Percentiles rank a stretch among this genome's conserved stretches.
Evolutionary conservation across 306 rosid genomes (phyloP).

Genomic region (Prosopis cineraria): DNA sequence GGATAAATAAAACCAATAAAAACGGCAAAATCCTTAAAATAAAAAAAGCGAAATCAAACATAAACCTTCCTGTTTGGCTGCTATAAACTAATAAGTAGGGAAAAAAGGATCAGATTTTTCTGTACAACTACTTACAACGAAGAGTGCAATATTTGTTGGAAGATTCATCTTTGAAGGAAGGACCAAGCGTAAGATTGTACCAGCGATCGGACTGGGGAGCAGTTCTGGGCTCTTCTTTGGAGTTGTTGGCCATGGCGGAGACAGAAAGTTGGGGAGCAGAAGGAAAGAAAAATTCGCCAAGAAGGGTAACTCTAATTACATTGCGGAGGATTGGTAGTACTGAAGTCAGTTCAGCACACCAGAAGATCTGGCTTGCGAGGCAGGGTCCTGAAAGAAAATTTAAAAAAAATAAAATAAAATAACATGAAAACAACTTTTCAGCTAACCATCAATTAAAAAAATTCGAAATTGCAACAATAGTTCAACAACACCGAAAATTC

Average conservation of each 20-base stretch:
- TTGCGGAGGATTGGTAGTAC: constrained; percentile 29
- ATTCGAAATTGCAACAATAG: no score
- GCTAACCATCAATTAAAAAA: no score
- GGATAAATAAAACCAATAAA: background rate
- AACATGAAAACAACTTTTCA: no score
- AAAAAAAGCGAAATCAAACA: constrained; percentile 1
- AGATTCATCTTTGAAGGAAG: constrained; percentile 82
- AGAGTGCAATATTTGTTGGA: constrained; percentile 85
- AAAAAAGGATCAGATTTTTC: constrained; percentile 1
- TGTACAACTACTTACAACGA: constrained; percentile 63
- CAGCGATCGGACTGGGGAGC: constrained; percentile 81
- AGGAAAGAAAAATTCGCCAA: background rate
- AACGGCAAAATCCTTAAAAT: background rate
- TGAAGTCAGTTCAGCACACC: background rate
- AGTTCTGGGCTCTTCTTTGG: constrained; percentile 84
- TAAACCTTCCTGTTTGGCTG: background rate
- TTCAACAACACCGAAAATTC: no score
- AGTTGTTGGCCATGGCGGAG: constrained; percentile 61
- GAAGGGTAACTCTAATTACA: constrained; percentile 14
- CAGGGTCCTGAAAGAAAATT: no score
- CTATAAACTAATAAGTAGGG: constrained; percentile 26
- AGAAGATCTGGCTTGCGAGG: background rate
- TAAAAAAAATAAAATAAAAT: no score
- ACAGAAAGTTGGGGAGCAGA: constrained; percentile 17
- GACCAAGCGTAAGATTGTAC: constrained; percentile 81